Conservation (phyloP, 2,329 filamentous ascomycete genomes). For the Diaporthe caulivora region DNA sequence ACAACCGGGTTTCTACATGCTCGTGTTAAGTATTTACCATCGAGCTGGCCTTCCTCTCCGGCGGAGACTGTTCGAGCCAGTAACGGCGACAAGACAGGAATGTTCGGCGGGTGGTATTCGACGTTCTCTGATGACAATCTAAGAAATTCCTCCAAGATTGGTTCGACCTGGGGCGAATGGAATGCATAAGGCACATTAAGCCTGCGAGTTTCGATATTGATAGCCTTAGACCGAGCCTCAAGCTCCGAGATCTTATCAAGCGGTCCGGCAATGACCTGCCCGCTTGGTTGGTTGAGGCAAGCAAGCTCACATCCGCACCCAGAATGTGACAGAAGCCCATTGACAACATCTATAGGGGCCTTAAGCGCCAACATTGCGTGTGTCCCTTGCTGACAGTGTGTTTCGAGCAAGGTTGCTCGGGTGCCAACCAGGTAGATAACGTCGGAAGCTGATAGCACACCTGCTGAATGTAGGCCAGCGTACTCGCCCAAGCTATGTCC, state of each 20-base stretch:
- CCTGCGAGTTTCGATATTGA: constrained; percentile 56
- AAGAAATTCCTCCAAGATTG: constrained; percentile 70
- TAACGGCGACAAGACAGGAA: constrained; percentile 77
- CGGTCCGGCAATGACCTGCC: constrained; percentile 74
- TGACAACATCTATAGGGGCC: constrained; percentile 46
- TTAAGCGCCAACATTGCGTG: constrained; percentile 69
- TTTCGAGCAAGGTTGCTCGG: constrained; percentile 73
- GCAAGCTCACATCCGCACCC: constrained; percentile 66
- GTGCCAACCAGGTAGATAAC: constrained; percentile 78
- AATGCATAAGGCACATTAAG: constrained; percentile 66
- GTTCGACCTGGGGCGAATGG: constrained; percentile 65
- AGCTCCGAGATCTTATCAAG: constrained; percentile 58
- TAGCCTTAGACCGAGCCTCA: constrained; percentile 50
- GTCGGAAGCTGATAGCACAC: constrained; percentile 77
- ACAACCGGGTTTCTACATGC: constrained; percentile 6
- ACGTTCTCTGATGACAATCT: constrained; percentile 52
- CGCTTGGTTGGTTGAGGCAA: constrained; percentile 81
- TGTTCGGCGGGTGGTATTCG: constrained; percentile 56
- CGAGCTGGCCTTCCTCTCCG: constrained; percentile 52
- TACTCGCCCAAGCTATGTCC: constrained; percentile 76
- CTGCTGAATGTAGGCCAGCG: constrained; percentile 76
- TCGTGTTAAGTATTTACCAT: constrained; percentile 1
- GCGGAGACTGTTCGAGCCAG: constrained; percentile 68
- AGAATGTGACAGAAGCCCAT: constrained; percentile 58
- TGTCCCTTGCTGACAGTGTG: constrained; percentile 73